Evolutionary conservation across 345 rosid genomes (phyloP).

Genomic region (Eucalyptus coolabah): DNA sequence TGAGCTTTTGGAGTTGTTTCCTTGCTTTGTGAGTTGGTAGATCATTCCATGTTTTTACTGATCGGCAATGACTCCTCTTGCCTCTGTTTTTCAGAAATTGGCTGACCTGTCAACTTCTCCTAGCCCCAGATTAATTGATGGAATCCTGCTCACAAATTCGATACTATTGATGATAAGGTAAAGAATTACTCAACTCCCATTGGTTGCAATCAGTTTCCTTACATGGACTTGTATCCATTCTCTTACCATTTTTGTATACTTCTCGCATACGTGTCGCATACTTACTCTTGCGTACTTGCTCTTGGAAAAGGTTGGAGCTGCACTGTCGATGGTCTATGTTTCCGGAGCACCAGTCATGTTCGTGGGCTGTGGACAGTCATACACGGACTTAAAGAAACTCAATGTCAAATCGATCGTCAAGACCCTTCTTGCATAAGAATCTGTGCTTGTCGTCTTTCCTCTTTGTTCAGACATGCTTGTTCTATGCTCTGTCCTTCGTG

Average conservation of each 20-base stretch:
- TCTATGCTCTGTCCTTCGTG: background rate
- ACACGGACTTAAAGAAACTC: conserved; percentile 89
- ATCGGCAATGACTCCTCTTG: background rate
- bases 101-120: conserved; percentile 80
- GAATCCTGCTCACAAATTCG: conserved; percentile 91
- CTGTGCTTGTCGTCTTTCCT: background rate
- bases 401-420: conserved; percentile 83
- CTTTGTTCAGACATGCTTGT: background rate
- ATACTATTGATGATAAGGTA: conserved; percentile 97
- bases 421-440: conserved; percentile 74
- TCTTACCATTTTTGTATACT: background rate
- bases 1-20: background rate
- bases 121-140: conserved; percentile 73
- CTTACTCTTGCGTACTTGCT: background rate
- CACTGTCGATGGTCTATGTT: conserved; percentile 91
- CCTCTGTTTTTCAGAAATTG: conserved; percentile 41
- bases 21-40: background rate
- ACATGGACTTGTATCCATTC: background rate
- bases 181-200: background rate
- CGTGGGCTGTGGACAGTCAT: conserved; percentile 97
- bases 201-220: background rate
- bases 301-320: conserved; percentile 79
- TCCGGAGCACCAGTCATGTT: conserved; percentile 98
- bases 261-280: background rate
- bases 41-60: background rate